These are phyloP conservation scores for Osmozyma mogii DNA, from an alignment of 805 yeast species.

Conservation along the genomic window DNA sequence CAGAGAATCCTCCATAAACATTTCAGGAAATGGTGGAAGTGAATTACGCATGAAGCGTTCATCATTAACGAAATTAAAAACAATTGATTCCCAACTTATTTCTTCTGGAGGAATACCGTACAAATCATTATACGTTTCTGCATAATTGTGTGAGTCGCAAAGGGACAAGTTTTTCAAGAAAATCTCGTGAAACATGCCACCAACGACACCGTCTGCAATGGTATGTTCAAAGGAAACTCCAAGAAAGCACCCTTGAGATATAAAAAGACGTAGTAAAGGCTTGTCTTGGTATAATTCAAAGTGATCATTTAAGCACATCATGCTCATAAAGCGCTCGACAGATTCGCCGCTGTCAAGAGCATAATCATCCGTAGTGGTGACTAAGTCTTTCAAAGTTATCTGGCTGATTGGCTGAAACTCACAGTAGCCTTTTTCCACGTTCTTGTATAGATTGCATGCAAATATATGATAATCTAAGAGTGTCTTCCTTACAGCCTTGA, in stretches of 20 bases:
- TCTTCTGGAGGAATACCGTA: slow-evolving; percentile 8
- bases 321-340: slow-evolving; percentile 23
- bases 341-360: slow-evolving; percentile 10
- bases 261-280: slow-evolving; percentile 23
- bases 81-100: slow-evolving; percentile 3
- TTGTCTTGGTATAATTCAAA: slow-evolving; percentile 17
- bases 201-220: slow-evolving; percentile 32
- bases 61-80: slow-evolving; percentile 20
- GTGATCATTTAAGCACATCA: slow-evolving; percentile 5
- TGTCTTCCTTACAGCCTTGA: slow-evolving; percentile 22
- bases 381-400: slow-evolving; percentile 19
- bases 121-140: slow-evolving; percentile 2
- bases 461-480: slow-evolving; percentile 28
- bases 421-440: slow-evolving; percentile 6
- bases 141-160: slow-evolving; percentile 7
- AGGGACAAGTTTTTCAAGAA: slow-evolving; percentile 21
- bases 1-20: slow-evolving; percentile 17
- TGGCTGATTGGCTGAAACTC: slow-evolving; percentile 18
- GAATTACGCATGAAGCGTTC: slow-evolving; percentile 14
- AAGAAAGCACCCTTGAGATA: slow-evolving; percentile 16
- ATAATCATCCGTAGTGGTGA: slow-evolving; percentile 10
- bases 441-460: slow-evolving; percentile 22
- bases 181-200: slow-evolving; percentile 25
- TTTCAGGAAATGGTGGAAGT: slow-evolving; percentile 30
- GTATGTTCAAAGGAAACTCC: slow-evolving; percentile 29